Base-by-base conservation (phyloP, 768 basidiomycete genomes). In the Tricholoma matsutake region DNA sequence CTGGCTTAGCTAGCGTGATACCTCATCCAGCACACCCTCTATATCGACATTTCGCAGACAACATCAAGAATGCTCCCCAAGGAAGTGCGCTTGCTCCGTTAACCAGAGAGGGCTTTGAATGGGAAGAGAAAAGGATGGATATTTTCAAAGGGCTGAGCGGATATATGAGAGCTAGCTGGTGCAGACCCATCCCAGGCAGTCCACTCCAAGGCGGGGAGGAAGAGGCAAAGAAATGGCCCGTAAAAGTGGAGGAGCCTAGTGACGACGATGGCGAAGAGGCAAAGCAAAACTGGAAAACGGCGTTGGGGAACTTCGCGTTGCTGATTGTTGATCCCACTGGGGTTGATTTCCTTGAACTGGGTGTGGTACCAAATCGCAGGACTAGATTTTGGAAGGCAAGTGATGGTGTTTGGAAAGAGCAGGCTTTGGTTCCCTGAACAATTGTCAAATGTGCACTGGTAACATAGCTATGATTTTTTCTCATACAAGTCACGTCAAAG, bases 121-220 rank as follows among this genome's bases (percentile, higher is more conserved):
- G 89, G 92, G 89, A 90, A 65, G 72, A 70, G 18, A 81, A 86
- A 72, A 80, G 92, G 16, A 58, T 74, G n/a, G 79, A 81, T 52
- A 69, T 81, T 32, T 95, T 91, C 70, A 79, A 82, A 60, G 71
- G 62, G 52, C 80, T 94, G 79, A 81, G 81, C 47, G 79, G 76
- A 2, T 72, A 78, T 52, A 83, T 92, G 84, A 85, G 83, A 63
- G 92, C 92, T 22, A 78, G 77, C 43, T 95, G 90, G 86, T 85
- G 82, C 63, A 78, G 86, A 3, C 90, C 91, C 2, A 68, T 77
- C 0, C 89, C 91, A 0, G 94, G 92, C 0, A 79, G 76, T 4
- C 73, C 68, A 11, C 68, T 92, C 47, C 56, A 69, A 11, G 81
- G 81, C 25, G 82, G 80, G 4, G 79, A 81, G 43, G 86, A 86